Base-by-base conservation (phyloP, 352 stramenopile species). In the Pythium myriotylum region DNA sequence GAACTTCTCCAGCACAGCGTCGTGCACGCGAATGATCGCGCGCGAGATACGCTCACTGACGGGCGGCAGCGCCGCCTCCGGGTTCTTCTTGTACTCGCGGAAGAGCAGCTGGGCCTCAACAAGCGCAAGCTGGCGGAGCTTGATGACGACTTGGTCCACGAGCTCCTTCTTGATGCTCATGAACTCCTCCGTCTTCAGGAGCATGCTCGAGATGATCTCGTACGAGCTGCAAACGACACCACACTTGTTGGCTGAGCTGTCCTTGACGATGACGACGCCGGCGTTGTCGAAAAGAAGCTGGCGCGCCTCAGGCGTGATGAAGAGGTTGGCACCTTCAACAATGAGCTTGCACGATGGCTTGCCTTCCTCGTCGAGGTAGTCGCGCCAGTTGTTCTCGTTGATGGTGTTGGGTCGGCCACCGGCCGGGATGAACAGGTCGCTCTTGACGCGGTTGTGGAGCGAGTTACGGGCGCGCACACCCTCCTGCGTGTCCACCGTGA, bases 61-160 rank as follows among this genome's bases (percentile, higher is more conserved):
- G 41, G 96, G 85, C 26, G 96, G 95, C 20, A 99, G 74, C 26
- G 89, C 80, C 0, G 77, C 85, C 39, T 83, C 66, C 40, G 84
- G 85, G 74, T 93, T 79, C 64, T 90, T 91, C 78, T 92, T 95
- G 79, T 97, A 98, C 81, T 99, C 97, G n/a, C 95, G 87, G 82
- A 99, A 99, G 3, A 99, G 80, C 37, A 99, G 79, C 70, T 99
- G 88, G 23, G 96, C 97, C 61, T 99, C 97, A 43, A 98, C 74
- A 32, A 94, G 84, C 9, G 96, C 97, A 51, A 98, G 71, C 39
- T 94, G 67, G 37, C 95, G 85, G 3, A 99, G 77, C 74, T 98
- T 98, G 32, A 93, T 89, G 5, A 99, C 80, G 20, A 99, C 96
- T 67, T 99, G 88, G 1, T 81, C 65, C 2, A 99, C 97, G 27